Evolutionary conservation across 768 basidiomycete species (phyloP).

Genomic region (Podaxis mareebaensis): DNA sequence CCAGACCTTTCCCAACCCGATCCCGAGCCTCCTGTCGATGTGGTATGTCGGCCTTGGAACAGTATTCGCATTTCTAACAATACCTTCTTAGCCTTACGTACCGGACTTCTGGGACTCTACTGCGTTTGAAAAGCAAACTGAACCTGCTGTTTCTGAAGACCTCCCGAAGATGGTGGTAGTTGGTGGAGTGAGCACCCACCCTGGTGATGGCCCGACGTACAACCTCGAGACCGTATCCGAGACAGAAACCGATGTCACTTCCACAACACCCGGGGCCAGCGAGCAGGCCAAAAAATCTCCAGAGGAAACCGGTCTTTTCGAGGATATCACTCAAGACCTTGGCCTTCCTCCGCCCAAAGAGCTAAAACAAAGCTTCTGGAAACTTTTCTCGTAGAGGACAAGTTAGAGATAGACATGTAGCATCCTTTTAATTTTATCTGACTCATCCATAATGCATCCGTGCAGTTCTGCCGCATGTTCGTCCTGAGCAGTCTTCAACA

Average conservation of each 20-base stretch:
- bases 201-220: conserved; percentile 39
- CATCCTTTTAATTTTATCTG: background rate
- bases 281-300: conserved; percentile 12
- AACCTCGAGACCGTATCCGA: conserved; percentile 22
- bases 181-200: conserved; percentile 38
- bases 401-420: conserved; percentile 8
- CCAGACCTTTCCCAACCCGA: conserved; percentile 53
- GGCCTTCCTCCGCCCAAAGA: conserved; percentile 39
- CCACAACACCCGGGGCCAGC: background rate
- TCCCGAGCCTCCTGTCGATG: conserved; percentile 48
- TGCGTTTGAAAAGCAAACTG: conserved; percentile 13
- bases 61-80: conserved; percentile 24
- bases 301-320: conserved; percentile 36
- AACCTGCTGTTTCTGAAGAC: conserved; percentile 23
- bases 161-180: conserved; percentile 48
- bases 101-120: conserved; percentile 48
- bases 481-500: background rate
- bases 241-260: conserved; percentile 1
- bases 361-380: conserved; percentile 32
- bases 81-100: conserved; percentile 39
- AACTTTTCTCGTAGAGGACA: conserved; percentile 29
- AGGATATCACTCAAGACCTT: conserved; percentile 47
- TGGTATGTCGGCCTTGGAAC: conserved; percentile 47
- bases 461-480: background rate
- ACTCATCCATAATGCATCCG: background rate